Percentiles rank a stretch among this genome's conserved stretches.
Evolutionary conservation across 225 moss, liverwort and hornwort species (phyloP).

Genomic region (Marchantia polymorpha): DNA sequence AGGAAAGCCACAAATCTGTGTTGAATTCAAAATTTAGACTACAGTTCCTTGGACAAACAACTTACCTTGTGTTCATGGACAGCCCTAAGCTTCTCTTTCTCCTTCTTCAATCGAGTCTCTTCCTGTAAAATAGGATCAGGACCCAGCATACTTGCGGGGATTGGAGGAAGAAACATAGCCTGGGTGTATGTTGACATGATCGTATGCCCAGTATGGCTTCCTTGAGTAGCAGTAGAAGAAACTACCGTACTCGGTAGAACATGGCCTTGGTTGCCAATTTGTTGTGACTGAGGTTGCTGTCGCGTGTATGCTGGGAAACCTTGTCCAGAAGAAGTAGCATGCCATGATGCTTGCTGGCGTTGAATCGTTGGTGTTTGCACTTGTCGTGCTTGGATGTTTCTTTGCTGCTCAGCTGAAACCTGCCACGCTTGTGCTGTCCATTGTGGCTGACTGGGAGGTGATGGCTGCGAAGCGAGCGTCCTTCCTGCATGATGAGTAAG

Average conservation of each 20-base stretch:
- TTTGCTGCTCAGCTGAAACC: constrained; percentile 9
- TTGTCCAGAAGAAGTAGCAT: constrained; percentile 11
- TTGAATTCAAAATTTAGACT: not conserved
- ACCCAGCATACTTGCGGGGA: constrained; percentile 4
- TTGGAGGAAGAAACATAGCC: constrained; percentile 10
- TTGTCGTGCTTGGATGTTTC: constrained; percentile 9
- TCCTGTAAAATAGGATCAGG: constrained; percentile 38
- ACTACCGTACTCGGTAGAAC: constrained; percentile 5
- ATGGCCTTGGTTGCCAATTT: constrained; percentile 6
- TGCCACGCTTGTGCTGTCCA: constrained; percentile 20
- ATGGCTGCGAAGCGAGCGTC: constrained; percentile 12
- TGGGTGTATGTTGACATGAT: not conserved
- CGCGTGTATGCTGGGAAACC: constrained; percentile 12
- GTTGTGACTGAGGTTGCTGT: constrained; percentile 11
- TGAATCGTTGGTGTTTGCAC: not conserved
- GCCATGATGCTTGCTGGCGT: constrained; percentile 27
- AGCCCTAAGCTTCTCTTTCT: constrained; percentile 27
- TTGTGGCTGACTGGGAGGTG: constrained; percentile 12
- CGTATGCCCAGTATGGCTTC: constrained; percentile 1
- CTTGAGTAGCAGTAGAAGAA: not conserved
- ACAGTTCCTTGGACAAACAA: not conserved
- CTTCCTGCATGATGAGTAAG: constrained; percentile 12
- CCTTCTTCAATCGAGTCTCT: constrained; percentile 33
- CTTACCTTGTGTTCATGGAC: constrained; percentile 31
- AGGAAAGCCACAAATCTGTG: not conserved